phyloP scores from a whole-genome alignment of 2,329 filamentous ascomycete genomes.

The Elsinoe batatas region DNA sequence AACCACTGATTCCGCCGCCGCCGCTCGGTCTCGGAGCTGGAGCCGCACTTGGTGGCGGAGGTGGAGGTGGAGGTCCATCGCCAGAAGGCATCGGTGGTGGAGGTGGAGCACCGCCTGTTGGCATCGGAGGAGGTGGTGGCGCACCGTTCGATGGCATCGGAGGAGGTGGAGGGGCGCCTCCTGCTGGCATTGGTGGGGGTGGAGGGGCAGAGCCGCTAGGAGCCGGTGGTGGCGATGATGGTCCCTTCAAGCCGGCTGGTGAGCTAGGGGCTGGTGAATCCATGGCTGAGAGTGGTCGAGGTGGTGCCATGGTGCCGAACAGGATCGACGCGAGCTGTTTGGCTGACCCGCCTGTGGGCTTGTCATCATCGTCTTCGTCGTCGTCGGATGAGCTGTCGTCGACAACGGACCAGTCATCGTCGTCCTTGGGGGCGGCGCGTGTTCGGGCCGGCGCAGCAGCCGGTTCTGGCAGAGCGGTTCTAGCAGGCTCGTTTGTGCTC shows the following conservation, averaged over 20 bases:
- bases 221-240: slow-evolving; percentile 34
- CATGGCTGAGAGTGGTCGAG: slow-evolving; percentile 74
- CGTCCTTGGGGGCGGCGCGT: slow-evolving; percentile 45
- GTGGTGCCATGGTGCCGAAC: slow-evolving; percentile 94
- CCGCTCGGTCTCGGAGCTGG: slow-evolving; percentile 42
- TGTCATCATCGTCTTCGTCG: slow-evolving; percentile 64
- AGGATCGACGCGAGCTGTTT: slow-evolving; percentile 89
- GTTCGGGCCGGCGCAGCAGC: slow-evolving; percentile 40
- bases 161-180: slow-evolving; percentile 37
- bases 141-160: slow-evolving; percentile 38
- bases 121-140: slow-evolving; percentile 33
- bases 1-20: slow-evolving; percentile 38
- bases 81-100: slow-evolving; percentile 33
- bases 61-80: slow-evolving; percentile 27
- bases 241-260: slow-evolving; percentile 33
- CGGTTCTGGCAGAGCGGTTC: slow-evolving; percentile 41
- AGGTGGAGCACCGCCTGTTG: slow-evolving; percentile 33
- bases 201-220: slow-evolving; percentile 34
- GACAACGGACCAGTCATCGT: slow-evolving; percentile 73
- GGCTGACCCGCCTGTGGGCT: slow-evolving; percentile 69
- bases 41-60: slow-evolving; percentile 23
- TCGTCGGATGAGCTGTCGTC: slow-evolving; percentile 52
- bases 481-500: slow-evolving; percentile 50
- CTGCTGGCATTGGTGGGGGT: slow-evolving; percentile 23
- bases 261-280: slow-evolving; percentile 39